These are phyloP conservation scores for Acorus calamus DNA, from an alignment of 106 monocot genomes.

Conservation along the genomic window DNA sequence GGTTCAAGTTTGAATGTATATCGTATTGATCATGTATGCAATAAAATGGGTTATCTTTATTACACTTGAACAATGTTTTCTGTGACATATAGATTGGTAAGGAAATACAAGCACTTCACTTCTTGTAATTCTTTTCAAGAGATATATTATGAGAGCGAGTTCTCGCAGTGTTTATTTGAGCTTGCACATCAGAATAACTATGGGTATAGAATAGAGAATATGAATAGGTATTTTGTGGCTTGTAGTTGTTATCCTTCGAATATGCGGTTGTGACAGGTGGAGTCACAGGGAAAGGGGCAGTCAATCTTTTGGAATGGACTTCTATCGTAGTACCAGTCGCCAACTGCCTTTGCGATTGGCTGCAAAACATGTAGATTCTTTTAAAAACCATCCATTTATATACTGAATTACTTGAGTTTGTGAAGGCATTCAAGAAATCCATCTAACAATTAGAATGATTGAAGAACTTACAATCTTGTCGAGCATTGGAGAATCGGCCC, in stretches of 20 bases:
- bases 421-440: not conserved
- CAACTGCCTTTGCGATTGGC: conserved; percentile 78
- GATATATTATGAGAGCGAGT: too few species aligned
- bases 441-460: not conserved
- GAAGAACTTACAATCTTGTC: conserved; percentile 24
- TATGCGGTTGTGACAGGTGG: conserved; percentile 51
- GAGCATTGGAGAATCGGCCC: conserved; percentile 8
- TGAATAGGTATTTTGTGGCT: conserved; percentile 7
- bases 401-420: too few species aligned
- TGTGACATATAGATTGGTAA: too few species aligned
- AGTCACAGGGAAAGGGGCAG: conserved; percentile 83
- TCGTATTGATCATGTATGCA: too few species aligned
- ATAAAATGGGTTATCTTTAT: too few species aligned
- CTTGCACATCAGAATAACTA: too few species aligned
- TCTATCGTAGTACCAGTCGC: conserved; percentile 74
- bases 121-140: too few species aligned
- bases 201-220: not conserved
- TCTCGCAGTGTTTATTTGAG: too few species aligned
- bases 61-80: too few species aligned
- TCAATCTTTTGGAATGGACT: conserved; percentile 49
- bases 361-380: conserved; percentile 14
- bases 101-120: too few species aligned
- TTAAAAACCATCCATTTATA: too few species aligned
- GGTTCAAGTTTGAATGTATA: too few species aligned
- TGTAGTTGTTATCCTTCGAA: conserved; percentile 29